A percentile compares a stretch with the other conserved stretches of the same genome.
phyloP scores from a whole-genome alignment of 441 rosid genomes.

The Pelargonium myrrhifolium region DNA sequence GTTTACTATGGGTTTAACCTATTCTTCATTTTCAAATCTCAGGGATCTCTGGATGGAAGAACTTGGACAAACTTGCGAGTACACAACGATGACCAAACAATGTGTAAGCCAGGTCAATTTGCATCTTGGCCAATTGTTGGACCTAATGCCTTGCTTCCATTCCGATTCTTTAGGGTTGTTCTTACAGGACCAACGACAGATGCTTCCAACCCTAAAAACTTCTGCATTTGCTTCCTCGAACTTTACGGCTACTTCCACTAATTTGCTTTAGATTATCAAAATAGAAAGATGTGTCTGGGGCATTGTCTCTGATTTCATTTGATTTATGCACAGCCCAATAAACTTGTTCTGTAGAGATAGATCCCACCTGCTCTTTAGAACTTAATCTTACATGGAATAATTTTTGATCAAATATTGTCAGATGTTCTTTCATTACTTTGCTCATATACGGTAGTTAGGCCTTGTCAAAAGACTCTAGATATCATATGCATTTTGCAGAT shows the following conservation, averaged over 20 bases:
- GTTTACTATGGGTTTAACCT: background rate
- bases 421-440: too few species aligned
- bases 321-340: background rate
- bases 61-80: constrained; percentile 65
- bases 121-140: constrained; percentile 78
- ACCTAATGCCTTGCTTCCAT: constrained; percentile 67
- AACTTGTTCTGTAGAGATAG: background rate
- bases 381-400: too few species aligned
- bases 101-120: constrained; percentile 80
- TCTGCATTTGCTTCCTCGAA: constrained; percentile 87
- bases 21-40: constrained; percentile 13
- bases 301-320: background rate
- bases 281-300: background rate
- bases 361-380: too few species aligned
- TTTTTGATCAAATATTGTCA: too few species aligned
- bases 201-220: constrained; percentile 63
- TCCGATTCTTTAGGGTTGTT: constrained; percentile 67
- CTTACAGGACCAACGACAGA: constrained; percentile 67
- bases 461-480: too few species aligned
- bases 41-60: constrained; percentile 79
- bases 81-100: constrained; percentile 71
- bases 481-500: too few species aligned
- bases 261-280: background rate
- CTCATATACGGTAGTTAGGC: too few species aligned
- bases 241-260: constrained; percentile 81